A percentile compares a stretch with the other conserved stretches of the same genome.
These are phyloP conservation scores for Striga asiatica DNA, from an alignment of 257 asterid genomes.

Conservation along the genomic window DNA sequence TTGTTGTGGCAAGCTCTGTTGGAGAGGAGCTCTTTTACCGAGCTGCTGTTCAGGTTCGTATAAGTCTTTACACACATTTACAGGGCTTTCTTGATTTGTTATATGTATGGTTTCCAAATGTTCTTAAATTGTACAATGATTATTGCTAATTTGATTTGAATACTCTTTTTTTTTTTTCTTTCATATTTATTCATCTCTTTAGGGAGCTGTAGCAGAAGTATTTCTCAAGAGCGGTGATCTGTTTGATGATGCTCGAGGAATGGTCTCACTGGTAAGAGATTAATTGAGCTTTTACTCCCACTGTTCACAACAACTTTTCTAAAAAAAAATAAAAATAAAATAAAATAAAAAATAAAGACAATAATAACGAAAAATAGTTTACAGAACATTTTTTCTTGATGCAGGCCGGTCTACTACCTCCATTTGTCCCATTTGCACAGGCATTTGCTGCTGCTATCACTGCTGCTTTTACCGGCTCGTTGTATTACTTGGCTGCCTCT, in stretches of 20 bases:
- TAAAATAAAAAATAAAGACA: too few relatives aligned
- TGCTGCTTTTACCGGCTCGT: slow-evolving; percentile 83
- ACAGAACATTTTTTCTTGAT: background rate
- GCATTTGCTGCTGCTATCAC: slow-evolving; percentile 92
- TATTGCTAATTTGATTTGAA: background rate
- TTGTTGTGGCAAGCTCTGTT: slow-evolving; percentile 93
- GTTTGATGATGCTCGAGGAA: slow-evolving; percentile 66
- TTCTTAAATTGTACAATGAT: too few relatives aligned
- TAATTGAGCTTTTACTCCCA: too few relatives aligned
- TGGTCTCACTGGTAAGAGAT: slow-evolving; percentile 83
- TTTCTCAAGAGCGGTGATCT: slow-evolving; percentile 61
- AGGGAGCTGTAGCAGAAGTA: slow-evolving; percentile 86
- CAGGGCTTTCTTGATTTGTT: background rate
- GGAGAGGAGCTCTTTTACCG: slow-evolving; percentile 98
- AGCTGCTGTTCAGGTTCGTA: slow-evolving; percentile 84
- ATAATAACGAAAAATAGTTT: too few relatives aligned
- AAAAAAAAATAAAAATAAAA: too few relatives aligned
- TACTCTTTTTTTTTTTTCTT: background rate
- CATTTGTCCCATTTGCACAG: slow-evolving; percentile 91
- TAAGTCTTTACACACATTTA: background rate
- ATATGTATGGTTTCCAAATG: too few relatives aligned
- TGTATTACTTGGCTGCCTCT: slow-evolving; percentile 82
- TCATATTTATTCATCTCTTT: background rate
- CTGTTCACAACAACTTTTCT: too few relatives aligned
- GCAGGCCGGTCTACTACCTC: slow-evolving; percentile 89